phyloP scores from a whole-genome alignment of 2,329 filamentous ascomycete genomes.

The Pestalotiopsis sp. region DNA sequence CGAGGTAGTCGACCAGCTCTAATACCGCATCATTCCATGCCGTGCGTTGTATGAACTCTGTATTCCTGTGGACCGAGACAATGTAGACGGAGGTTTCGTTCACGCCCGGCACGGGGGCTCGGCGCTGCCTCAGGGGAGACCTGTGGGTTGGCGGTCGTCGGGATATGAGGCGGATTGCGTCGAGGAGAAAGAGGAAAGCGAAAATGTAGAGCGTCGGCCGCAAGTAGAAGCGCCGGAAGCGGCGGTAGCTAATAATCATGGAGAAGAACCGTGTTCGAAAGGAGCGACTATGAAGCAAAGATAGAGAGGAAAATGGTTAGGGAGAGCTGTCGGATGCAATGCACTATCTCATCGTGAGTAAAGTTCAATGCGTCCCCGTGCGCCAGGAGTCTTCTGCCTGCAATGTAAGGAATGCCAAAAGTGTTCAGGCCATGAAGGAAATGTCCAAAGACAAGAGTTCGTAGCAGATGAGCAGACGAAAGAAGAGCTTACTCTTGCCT shows the following conservation, averaged over 20 bases:
- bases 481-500: background rate
- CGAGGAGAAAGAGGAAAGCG: slow-evolving; percentile 33
- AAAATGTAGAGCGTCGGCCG: slow-evolving; percentile 33
- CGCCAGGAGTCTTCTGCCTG: background rate
- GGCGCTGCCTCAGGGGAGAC: slow-evolving; percentile 19
- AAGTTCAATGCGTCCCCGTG: too few relatives aligned
- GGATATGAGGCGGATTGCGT: slow-evolving; percentile 31
- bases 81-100: slow-evolving; percentile 56
- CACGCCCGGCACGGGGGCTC: background rate
- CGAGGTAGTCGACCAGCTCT: slow-evolving; percentile 55
- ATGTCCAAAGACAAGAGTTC: background rate
- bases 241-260: slow-evolving; percentile 37
- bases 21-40: slow-evolving; percentile 62
- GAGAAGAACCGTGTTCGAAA: slow-evolving; percentile 8
- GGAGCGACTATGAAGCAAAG: slow-evolving; percentile 4
- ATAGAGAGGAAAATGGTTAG: background rate
- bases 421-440: background rate
- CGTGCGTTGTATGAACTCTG: slow-evolving; percentile 55
- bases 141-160: slow-evolving; percentile 30
- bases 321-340: background rate
- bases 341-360: slow-evolving; percentile 6
- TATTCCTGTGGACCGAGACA: slow-evolving; percentile 68
- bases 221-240: slow-evolving; percentile 34
- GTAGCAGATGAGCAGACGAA: background rate
- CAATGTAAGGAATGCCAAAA: background rate